Base-by-base conservation (phyloP, 768 basidiomycete genomes). In the Cystoderma amianthinum region DNA sequence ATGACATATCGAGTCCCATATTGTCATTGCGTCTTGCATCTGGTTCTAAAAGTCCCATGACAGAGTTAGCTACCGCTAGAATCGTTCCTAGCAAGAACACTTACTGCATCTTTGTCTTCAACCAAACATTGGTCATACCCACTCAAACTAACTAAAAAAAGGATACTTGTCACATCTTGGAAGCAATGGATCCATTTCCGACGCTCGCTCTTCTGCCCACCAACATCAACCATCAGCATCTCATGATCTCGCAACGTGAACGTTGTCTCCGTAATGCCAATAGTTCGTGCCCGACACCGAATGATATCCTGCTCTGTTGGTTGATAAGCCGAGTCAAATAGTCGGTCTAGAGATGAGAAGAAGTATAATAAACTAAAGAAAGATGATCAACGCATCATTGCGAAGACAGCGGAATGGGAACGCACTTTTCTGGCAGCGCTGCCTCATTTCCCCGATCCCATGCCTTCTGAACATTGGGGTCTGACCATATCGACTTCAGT, bases 21-120 rank as follows among this genome's bases (percentile, higher is more conserved):
- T 90, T n/a, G 90, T 90, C 82, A 97, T 86, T 1, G 93, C 90
- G 48, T 97, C 93, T 68, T 94, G 88, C 92, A 97, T 95, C 81
- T 95, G 93, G 57, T 97, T 97, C 85, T 93, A 53, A 5, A 21
- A 0, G 19, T 12, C 23, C 17, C 10, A 28, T 41, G 7, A 28
- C 7, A 11, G 32, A 20, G 12, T 11, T 12, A 20, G 21, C 2
- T 4, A 18, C 15, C 19, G 19, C 23, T 13, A 10, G 37, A 36
- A 32, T 48, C 19, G 44, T 36, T 15, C 22, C 21, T 20, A 9
- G 7, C 20, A 16, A 9, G 17, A 17, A 42, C 6, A 73, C 87
- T 44, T 53, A 91, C 88, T 48, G 88, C 86, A 59, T 92, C 87
- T 62, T 79, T 81, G 54, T 96, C 93, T 59, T 95, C 93, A 24